Evolutionary conservation across 2,329 filamentous ascomycete species (phyloP).

Genomic region (Fusarium sp.): DNA sequence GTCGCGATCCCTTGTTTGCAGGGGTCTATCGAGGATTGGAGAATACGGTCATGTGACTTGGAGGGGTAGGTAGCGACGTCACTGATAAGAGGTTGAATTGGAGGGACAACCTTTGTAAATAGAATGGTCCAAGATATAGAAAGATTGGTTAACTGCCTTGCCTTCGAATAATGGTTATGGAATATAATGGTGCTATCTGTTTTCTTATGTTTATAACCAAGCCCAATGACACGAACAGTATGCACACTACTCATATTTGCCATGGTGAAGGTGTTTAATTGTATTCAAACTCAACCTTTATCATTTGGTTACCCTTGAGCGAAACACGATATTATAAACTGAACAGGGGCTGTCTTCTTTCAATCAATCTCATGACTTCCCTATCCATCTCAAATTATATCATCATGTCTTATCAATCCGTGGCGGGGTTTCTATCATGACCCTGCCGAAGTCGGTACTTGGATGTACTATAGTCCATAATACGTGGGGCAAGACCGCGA

Average conservation of each 20-base stretch:
- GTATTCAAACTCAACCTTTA: not conserved
- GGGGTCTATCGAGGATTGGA: not conserved
- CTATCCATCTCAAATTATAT: not conserved
- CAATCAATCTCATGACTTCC: not conserved
- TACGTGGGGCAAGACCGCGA: conserved; percentile 44
- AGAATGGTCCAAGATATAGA: no score
- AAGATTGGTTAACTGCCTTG: no score
- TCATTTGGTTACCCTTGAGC: not conserved
- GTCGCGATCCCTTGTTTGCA: not conserved
- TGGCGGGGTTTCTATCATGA: conserved; percentile 38
- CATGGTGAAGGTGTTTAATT: not conserved
- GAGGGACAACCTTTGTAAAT: not conserved
- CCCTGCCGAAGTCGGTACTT: conserved; percentile 41
- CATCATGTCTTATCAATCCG: conserved; percentile 12
- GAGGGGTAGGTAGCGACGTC: conserved; percentile 34
- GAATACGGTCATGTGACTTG: conserved; percentile 34
- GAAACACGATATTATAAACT: not conserved
- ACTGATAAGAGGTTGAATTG: conserved; percentile 10
- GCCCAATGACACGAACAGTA: not conserved
- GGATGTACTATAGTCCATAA: not conserved
- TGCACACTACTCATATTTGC: no score
- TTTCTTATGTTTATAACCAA: not conserved
- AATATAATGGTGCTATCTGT: no score
- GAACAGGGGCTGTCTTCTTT: not conserved
- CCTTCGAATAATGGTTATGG: no score